Evolutionary conservation across 2,329 filamentous ascomycete species (phyloP), one percentile per base, ranked within the genome.

Genomic region (Colletotrichum sp.): DNA sequence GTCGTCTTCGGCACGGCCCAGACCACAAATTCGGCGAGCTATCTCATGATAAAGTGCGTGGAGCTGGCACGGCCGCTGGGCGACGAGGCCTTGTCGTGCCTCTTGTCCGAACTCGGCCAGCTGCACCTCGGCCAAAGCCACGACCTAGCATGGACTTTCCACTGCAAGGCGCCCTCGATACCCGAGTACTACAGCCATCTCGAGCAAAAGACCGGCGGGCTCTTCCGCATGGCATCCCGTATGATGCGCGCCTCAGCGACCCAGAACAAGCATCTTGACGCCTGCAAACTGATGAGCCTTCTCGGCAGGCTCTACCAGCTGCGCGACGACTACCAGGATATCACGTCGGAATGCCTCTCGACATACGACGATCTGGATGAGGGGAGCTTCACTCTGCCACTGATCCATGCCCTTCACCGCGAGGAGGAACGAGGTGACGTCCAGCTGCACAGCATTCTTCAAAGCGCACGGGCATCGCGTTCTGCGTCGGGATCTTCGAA

Each of bases 21-120:
- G 69, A 81, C 84, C 5, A 83, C 86, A 68, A 86, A 87, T 71
- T 80, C 80, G 5, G 82, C 85, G 1, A 81, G 78, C 11, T 85
- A 82, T 75, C 71, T 81, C 4, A 76, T 82, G 15, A 59, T 71
- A 4, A 78, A 79, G 71, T 71, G 75, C 52, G 72, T 68, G 27
- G 78, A 75, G 27, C 76, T 82, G 11, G 73, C 66, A 19, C 74
- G 77, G 63, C 69, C 61, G 22, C 63, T 74, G 27, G 77, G 80
- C 65, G 55, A 80, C 19, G 72, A 78, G 22, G 74, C 81, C 2
- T 79, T 83, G 22, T 69, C 67, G 11, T 69, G 67, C 55, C 67
- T 69, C 52, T 25, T 69, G 67, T 62, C 32, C 22, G 67, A 69
- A 25, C 67, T 69, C 4, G 16, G 32, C 32, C 67, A 69, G 67